These are phyloP conservation scores for Fraxinus ornus DNA, from an alignment of 305 asterid species.

Conservation along the genomic window DNA sequence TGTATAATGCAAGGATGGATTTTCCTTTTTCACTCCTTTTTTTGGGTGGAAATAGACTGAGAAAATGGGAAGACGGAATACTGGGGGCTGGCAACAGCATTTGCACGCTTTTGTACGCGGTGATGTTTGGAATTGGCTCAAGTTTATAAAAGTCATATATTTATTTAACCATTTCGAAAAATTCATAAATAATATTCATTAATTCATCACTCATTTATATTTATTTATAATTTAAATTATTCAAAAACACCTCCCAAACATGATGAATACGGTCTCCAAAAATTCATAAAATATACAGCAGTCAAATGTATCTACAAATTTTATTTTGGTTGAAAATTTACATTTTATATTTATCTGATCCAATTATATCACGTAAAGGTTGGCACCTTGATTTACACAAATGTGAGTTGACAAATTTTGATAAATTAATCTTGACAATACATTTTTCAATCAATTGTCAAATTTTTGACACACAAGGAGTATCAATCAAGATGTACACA, in stretches of 20 bases:
- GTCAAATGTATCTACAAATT: not conserved
- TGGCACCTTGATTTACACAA: not conserved
- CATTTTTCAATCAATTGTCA: too few relatives aligned
- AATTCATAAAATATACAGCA: not conserved
- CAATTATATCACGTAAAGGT: not conserved
- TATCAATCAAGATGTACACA: not conserved
- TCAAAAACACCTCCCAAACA: not conserved
- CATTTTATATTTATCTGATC: not conserved
- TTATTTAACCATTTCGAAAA: not conserved
- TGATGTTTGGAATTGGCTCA: not conserved
- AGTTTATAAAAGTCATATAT: not conserved
- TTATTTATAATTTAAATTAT: too few relatives aligned
- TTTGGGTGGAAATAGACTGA: not conserved
- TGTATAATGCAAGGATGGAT: not conserved
- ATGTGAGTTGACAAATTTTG: too few relatives aligned
- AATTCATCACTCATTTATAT: not conserved
- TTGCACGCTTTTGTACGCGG: not conserved
- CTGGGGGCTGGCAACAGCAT: not conserved
- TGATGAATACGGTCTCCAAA: not conserved
- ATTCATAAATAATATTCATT: not conserved
- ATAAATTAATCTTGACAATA: too few relatives aligned
- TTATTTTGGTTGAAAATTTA: not conserved
- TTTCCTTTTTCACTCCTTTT: not conserved
- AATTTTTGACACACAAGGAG: too few relatives aligned
- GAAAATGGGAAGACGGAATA: not conserved